Conservation (phyloP, 2,329 filamentous ascomycete species). For the Exophiala sp. region DNA sequence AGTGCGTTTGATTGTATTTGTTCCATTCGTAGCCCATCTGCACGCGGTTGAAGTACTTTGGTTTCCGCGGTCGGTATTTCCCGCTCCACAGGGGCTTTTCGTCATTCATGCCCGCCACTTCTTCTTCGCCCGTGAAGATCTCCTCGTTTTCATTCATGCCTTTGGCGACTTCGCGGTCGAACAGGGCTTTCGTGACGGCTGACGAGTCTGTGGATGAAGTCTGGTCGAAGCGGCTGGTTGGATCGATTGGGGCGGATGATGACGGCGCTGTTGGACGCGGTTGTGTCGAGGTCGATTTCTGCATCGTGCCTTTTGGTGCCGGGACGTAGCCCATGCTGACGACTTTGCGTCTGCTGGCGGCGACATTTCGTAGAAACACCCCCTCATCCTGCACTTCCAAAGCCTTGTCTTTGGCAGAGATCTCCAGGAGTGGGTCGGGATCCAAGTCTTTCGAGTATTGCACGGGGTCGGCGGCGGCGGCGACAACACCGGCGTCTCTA, state of each 20-base stretch:
- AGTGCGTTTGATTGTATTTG: conserved; percentile 99
- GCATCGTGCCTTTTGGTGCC: conserved; percentile 41
- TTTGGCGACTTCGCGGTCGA: conserved; percentile 85
- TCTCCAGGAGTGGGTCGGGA: conserved; percentile 60
- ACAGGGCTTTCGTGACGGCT: conserved; percentile 68
- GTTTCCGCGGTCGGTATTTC: conserved; percentile 84
- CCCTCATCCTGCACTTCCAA: conserved; percentile 52
- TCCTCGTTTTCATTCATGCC: conserved; percentile 92
- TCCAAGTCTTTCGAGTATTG: conserved; percentile 49
- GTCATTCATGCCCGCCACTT: conserved; percentile 53
- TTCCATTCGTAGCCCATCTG: conserved; percentile 99
- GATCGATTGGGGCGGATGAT: conserved; percentile 25
- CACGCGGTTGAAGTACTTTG: conserved; percentile 93
- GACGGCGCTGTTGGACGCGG: conserved; percentile 1
- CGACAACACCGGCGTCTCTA: conserved; percentile 37
- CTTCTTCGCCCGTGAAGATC: conserved; percentile 86
- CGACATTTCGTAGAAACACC: conserved; percentile 51
- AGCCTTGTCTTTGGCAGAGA: conserved; percentile 58
- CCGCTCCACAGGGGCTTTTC: conserved; percentile 54
- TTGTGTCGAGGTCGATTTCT: conserved; percentile 29
- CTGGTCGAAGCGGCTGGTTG: conserved; percentile 29
- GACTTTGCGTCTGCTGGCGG: conserved; percentile 54
- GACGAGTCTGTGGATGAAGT: conserved; percentile 15
- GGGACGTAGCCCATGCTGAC: conserved; percentile 64
- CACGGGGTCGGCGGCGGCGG: conserved; percentile 16